Base-by-base conservation (phyloP, 352 stramenopile genomes). In the Albugo candida region DNA sequence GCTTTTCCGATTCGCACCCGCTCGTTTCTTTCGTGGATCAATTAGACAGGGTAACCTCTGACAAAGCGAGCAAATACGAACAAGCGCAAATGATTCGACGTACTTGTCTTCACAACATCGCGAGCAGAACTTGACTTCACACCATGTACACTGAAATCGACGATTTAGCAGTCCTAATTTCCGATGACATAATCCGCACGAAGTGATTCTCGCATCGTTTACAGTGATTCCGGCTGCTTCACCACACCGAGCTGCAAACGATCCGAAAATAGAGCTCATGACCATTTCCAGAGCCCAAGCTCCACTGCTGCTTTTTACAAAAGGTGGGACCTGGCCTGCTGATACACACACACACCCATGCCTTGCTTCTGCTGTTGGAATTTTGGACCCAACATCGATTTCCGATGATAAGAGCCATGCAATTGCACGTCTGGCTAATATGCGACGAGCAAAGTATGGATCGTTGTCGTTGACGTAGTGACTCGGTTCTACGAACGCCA, bases 21-120 rank as follows among this genome's bases (percentile, higher is more conserved):
- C 59, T 41, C 86, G 66, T 58, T 86, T 89, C 42, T 67, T 74
- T 43, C 38, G 38, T 24, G 73, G 74, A 52, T 86, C 73, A 43
- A 89, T 89, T 27, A 89, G 51, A 45, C 73, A 89, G 38, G 77
- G 77, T 47, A 89, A 59, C 19, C 59, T 62, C 56, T 85, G 76
- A 47, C 76, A 89, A 47, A 86, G 48, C 17, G 71, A 81, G 52
- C 76, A 89, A 13, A 89, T 73, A 24, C 73, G 66, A 73, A 71
- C 86, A 46, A 63, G 77, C 8, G 70, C 72, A 45, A 89, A 89
- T 0, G 53, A 53, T 31, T 71, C 64, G n/a, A 84, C 73, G 35
- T 83, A 81, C 54, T 89, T 89, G 60, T 89, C 76, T 45, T 86
- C 76, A 40, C 76, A 89, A 56, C 76, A 89, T 11, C 66, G 65